Conservation (phyloP, 2,329 filamentous ascomycete species). For the Aspergillus aculeatus region DNA sequence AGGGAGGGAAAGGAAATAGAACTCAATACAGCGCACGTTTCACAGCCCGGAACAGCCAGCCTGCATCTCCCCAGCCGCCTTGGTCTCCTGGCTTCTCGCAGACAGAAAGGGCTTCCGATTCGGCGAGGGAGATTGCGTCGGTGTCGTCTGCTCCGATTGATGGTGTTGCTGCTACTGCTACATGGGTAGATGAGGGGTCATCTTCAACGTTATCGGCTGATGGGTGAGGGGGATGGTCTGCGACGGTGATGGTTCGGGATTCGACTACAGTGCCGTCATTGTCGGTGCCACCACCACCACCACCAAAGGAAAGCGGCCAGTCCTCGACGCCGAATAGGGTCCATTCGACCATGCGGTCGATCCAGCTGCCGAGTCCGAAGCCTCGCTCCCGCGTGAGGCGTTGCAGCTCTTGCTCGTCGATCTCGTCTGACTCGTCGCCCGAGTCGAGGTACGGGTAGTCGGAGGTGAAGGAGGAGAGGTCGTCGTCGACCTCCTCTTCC, state of each 20-base stretch:
- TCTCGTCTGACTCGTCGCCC: slow-evolving; percentile 29
- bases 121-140: slow-evolving; percentile 20
- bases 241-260: not conserved
- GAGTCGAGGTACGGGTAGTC: slow-evolving; percentile 18
- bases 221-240: not conserved
- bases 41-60: slow-evolving; percentile 58
- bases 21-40: slow-evolving; percentile 29
- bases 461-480: slow-evolving; percentile 13
- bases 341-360: slow-evolving; percentile 60
- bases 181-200: not conserved
- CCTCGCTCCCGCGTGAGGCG: slow-evolving; percentile 52
- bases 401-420: slow-evolving; percentile 56
- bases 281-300: not conserved
- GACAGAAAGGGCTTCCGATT: slow-evolving; percentile 24
- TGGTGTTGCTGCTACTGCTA: not conserved
- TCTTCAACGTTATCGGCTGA: not conserved
- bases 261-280: not conserved
- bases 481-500: slow-evolving; percentile 15
- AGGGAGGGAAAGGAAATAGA: not conserved
- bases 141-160: not conserved
- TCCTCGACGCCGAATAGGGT: slow-evolving; percentile 56
- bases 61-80: slow-evolving; percentile 59
- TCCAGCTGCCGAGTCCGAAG: slow-evolving; percentile 56
- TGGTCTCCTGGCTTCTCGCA: slow-evolving; percentile 38
- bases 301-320: slow-evolving; percentile 22